Evolutionary conservation across 495 filamentous ascomycete genomes (phyloP), one percentile per base, ranked within the genome.

Genomic region (Penicillium mononematosum): DNA sequence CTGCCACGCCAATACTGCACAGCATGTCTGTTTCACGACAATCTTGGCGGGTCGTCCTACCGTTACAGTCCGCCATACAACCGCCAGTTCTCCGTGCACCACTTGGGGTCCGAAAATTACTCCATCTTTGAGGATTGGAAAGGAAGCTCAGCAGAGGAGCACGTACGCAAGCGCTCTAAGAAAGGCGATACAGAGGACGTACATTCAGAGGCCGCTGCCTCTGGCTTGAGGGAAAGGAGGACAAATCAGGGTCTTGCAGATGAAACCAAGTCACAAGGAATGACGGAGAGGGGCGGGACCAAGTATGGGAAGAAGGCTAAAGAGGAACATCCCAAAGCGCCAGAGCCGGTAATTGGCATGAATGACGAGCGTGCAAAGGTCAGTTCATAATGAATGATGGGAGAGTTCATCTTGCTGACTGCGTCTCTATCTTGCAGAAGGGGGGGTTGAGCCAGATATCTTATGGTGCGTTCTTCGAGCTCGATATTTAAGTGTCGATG

Each of bases 341-440:
- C 86, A 10, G 79, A 80, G 59, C 79, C 83, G 1, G 74, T 87
- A 3, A 83, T 88, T 69, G 86, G 86, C 20, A 88, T 88, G 83
- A 85, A 88, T 65, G 87, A 88, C 74, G 86, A 89, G 66, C 78
- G 83, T 50, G 81, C 79, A 7, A 68, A 75, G 61, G 82, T 82
- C 62, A 63, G 69, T 72, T 9, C 19, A 29, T 48, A 8, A 8
- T 7, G 14, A n/a, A 34, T 58, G 36, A 41, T 50, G 44, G 29
- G 48, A 6, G 43, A 58, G 16, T 45, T 59, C 36, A 49, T 55
- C 24, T 56, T 47, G 54, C 56, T 50, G 59, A 59, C 47, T 46
- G 25, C 9, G 31, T 29, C 49, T 12, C 22, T 8, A 9, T 36
- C 8, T 59, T 49, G 46, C 43, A 75, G 73, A 73, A 75, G 50